Base-by-base conservation (phyloP, 2,329 filamentous ascomycete genomes). In the Neofusicoccum sp. region DNA sequence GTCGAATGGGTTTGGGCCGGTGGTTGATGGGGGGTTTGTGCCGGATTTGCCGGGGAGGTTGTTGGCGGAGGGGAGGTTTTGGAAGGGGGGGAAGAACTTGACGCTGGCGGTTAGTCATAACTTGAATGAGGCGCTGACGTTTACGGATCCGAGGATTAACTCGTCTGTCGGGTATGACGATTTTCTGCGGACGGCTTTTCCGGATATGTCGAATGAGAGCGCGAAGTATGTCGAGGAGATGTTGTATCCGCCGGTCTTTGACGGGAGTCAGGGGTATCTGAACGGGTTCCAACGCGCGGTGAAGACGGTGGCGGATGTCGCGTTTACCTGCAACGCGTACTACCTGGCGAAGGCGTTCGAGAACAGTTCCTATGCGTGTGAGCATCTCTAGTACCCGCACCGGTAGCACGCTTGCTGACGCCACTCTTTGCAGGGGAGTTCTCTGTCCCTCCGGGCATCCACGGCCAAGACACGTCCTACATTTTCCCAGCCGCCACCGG, bases 41-140 rank as follows among this genome's bases (percentile, higher is more conserved):
- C 73, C 73, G 20, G 65, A 58, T 0, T 69, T 69, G 26, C 69
- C 71, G 4, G 69, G 66, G 3, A 11, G 16, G 20, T 69, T 76
- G 12, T 69, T 76, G 28, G 67, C 68, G 3, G 67, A 71, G 56
- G 73, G 74, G 8, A 67, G 69, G 16, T 76, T 75, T 62, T 67
- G 74, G 61, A 71, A 74, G 33, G n/a, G n/a, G n/a, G n/a, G n/a
- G n/a, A 71, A 74, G 49, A 60, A 66, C 11, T 65, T 77, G 7
- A 64, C 65, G 1, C 64, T 76, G 4, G 71, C 76, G 68, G 70
- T 71, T 6, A 72, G 73, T 16, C 77, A 81, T 67, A 80, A 80
- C 48, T 65, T 73, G 1, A 66, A 78, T 53, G 79, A 81, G 67
- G 79, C 78, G 40, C 65, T 76, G 0, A 67, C 76, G 2, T 60